Conservation (phyloP, 805 yeast species). For the Candida silvatica region DNA sequence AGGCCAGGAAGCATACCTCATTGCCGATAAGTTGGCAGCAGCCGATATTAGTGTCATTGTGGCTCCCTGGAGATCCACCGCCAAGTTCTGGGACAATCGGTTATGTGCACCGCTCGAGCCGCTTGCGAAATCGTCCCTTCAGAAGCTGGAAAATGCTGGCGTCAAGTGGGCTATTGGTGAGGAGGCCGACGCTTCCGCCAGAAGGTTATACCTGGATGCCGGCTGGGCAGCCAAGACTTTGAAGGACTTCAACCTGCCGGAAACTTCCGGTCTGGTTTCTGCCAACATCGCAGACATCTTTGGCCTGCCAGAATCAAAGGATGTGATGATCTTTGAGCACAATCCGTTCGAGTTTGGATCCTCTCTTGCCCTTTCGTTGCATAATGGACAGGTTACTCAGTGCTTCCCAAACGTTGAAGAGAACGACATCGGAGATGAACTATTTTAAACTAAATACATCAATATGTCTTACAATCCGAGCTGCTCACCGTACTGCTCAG, state of each 20-base stretch:
- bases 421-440: constrained; percentile 1
- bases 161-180: constrained; percentile 1
- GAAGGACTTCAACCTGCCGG: not conserved
- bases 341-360: constrained; percentile 2
- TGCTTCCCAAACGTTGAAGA: constrained; percentile 1
- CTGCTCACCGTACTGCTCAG: constrained; percentile 8
- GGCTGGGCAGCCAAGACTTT: constrained; percentile 1
- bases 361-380: not conserved
- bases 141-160: constrained; percentile 1
- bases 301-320: not conserved
- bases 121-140: constrained; percentile 1
- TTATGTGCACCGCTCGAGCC: constrained; percentile 1
- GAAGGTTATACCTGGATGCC: constrained; percentile 2
- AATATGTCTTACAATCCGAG: not conserved
- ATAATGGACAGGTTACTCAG: not conserved
- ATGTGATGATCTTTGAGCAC: constrained; percentile 1
- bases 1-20: constrained; percentile 2
- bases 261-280: constrained; percentile 1
- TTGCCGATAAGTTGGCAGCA: constrained; percentile 2
- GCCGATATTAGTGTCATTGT: constrained; percentile 1
- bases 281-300: not conserved
- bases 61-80: constrained; percentile 3
- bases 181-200: constrained; percentile 1
- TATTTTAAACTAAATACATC: not conserved
- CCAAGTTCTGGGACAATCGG: constrained; percentile 3